Base-by-base conservation (phyloP, 345 rosid genomes). In the Ceriops zippeliana region DNA sequence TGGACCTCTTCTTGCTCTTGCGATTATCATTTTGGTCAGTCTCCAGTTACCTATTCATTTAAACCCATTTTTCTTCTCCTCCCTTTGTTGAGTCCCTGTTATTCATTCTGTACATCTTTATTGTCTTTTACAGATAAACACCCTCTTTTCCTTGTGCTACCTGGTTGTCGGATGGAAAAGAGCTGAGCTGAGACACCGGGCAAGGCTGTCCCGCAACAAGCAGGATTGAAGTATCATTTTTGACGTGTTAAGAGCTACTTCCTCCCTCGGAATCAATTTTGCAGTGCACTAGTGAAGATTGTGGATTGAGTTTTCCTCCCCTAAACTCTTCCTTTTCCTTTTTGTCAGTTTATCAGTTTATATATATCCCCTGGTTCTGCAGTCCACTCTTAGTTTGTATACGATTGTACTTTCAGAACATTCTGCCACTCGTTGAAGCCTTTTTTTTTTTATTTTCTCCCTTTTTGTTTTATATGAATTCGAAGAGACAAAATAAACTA, bases 121-220 rank as follows among this genome's bases (percentile, higher is more conserved):
- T 65, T 66, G 6, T 58, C 27, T 27, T 26, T 67, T 74, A 77
- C 88, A 96, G 99, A 79, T 92, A 70, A 95, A 90, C 81, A 86
- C 93, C 5, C 92, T 96, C 22, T 86, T 88, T 51, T 83, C 91
- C 24, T 79, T 95, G 65, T 92, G 99, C 78, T 76, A 82, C 80
- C 70, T 88, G 65, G 90, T 95, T 5, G 96, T 95, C 22, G 82
- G 81, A 64, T 95, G 99, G 98, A 95, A 95, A 81, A 92, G 70
- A 80, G 98, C 99, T 6, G 99, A 92, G 80, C 97, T 95, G 46
- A 87, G 85, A 80, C 97, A 92, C 75, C 91, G 88, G 1, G 96
- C 98, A 52, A 87, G 93, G 79, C 76, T 82, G 70, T 79, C 96
- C 69, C 92, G 71, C 58, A 75, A 82, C 57, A 95, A 95, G 84